Evolutionary conservation across 306 rosid species (phyloP).

Genomic region (Lathyrus oleraceus): DNA sequence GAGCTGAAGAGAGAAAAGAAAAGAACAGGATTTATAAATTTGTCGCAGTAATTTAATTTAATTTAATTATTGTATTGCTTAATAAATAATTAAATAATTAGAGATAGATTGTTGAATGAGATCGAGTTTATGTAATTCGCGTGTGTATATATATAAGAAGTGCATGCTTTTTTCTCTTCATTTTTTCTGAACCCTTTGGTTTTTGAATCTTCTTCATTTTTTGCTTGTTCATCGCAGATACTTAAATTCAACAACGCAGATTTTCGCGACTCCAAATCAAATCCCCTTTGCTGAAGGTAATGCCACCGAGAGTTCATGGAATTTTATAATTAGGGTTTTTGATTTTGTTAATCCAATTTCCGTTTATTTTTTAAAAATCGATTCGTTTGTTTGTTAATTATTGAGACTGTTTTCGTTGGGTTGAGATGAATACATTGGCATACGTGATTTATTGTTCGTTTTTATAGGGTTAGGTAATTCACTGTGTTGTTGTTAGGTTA

Average conservation of each 20-base stretch:
- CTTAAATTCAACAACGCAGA: slow-evolving; percentile 8
- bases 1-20: slow-evolving; percentile 11
- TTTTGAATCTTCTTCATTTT: slow-evolving; percentile 39
- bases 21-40: background rate
- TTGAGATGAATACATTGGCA: slow-evolving; percentile 22
- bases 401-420: slow-evolving; percentile 4
- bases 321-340: slow-evolving; percentile 51
- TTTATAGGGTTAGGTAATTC: slow-evolving; percentile 32
- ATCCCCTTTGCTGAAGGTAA: slow-evolving; percentile 42
- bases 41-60: slow-evolving; percentile 22
- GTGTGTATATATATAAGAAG: background rate
- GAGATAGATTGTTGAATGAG: slow-evolving; percentile 37
- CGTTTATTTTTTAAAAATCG: background rate
- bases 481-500: slow-evolving; percentile 39
- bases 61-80: background rate
- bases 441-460: slow-evolving; percentile 8
- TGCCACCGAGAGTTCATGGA: slow-evolving; percentile 42
- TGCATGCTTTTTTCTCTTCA: slow-evolving; percentile 24
- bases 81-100: slow-evolving; percentile 10
- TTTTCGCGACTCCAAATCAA: slow-evolving; percentile 18
- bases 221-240: slow-evolving; percentile 29
- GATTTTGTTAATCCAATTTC: slow-evolving; percentile 26
- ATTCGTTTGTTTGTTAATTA: background rate
- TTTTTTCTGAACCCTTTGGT: slow-evolving; percentile 21
- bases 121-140: slow-evolving; percentile 33